A percentile compares a stretch with the other conserved stretches of the same genome.
These are phyloP conservation scores for Euphorbia corollata DNA, from an alignment of 441 rosid species.

Conservation along the genomic window DNA sequence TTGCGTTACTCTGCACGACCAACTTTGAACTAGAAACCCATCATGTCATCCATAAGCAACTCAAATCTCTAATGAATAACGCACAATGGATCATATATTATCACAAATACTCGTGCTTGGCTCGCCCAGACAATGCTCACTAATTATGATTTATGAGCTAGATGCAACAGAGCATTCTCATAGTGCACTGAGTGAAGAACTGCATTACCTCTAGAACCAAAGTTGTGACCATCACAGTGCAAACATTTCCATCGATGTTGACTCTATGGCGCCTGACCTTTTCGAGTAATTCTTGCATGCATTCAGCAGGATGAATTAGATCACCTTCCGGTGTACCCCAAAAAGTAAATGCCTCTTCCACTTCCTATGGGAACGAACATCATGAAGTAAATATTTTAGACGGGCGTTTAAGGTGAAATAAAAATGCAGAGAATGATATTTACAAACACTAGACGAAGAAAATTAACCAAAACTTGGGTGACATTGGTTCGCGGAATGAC, in stretches of 20 bases:
- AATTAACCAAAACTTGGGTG: background rate
- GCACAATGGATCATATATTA: background rate
- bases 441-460: background rate
- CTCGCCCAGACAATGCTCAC: background rate
- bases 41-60: background rate
- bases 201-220: constrained; percentile 91
- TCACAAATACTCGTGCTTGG: background rate
- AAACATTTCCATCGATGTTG: constrained; percentile 86
- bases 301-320: constrained; percentile 87
- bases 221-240: constrained; percentile 95
- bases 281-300: constrained; percentile 94
- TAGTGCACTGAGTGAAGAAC: background rate
- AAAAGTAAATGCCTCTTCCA: constrained; percentile 76
- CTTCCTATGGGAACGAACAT: constrained; percentile 57
- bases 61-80: constrained; percentile 6
- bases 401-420: constrained; percentile 8
- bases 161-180: background rate
- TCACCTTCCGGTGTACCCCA: constrained; percentile 99
- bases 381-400: constrained; percentile 6
- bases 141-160: background rate
- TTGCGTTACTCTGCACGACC: background rate
- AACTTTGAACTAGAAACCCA: background rate
- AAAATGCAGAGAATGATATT: background rate
- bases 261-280: constrained; percentile 90
- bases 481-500: too few relatives aligned